These are phyloP conservation scores for Trametes meyenii DNA, from an alignment of 768 basidiomycete genomes.

Conservation along the genomic window DNA sequence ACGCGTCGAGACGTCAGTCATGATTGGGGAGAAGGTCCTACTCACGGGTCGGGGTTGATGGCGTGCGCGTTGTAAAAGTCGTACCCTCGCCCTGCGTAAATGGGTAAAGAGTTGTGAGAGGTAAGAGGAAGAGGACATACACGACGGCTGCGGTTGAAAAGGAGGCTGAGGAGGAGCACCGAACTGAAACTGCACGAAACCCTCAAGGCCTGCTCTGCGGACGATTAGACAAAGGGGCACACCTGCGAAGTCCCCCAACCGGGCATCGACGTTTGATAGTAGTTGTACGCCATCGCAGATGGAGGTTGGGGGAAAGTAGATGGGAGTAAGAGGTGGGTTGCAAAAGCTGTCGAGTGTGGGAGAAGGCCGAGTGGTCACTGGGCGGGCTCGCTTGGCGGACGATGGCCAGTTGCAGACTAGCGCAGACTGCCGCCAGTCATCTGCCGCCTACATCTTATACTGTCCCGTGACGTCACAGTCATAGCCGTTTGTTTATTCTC, in stretches of 20 bases:
- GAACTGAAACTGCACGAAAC: conserved; percentile 36
- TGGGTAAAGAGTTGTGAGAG: not conserved
- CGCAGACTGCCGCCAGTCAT: conserved; percentile 4
- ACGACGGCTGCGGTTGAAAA: conserved; percentile 52
- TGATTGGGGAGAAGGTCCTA: not conserved
- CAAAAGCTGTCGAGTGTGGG: conserved; percentile 21
- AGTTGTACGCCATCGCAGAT: conserved; percentile 25
- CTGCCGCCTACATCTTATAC: conserved; percentile 24
- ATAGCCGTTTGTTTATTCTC: conserved; percentile 19
- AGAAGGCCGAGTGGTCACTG: conserved; percentile 6
- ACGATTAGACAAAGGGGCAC: conserved; percentile 18
- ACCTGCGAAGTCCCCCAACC: conserved; percentile 54
- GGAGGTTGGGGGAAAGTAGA: conserved; percentile 30
- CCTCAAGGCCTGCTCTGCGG: not conserved
- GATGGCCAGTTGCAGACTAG: conserved; percentile 9
- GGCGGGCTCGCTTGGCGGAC: conserved; percentile 17
- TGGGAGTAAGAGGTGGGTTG: conserved; percentile 53
- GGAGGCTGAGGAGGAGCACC: conserved; percentile 37
- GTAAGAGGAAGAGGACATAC: conserved; percentile 43
- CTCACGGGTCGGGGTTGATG: conserved; percentile 58
- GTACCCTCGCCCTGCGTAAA: conserved; percentile 54
- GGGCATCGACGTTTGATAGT: conserved; percentile 34
- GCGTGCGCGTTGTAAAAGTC: conserved; percentile 71
- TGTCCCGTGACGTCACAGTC: conserved; percentile 22
- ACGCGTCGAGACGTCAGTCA: conserved; percentile 19